These are phyloP conservation scores for Lagenaria siceraria DNA, from an alignment of 306 rosid genomes.

Conservation along the genomic window DNA sequence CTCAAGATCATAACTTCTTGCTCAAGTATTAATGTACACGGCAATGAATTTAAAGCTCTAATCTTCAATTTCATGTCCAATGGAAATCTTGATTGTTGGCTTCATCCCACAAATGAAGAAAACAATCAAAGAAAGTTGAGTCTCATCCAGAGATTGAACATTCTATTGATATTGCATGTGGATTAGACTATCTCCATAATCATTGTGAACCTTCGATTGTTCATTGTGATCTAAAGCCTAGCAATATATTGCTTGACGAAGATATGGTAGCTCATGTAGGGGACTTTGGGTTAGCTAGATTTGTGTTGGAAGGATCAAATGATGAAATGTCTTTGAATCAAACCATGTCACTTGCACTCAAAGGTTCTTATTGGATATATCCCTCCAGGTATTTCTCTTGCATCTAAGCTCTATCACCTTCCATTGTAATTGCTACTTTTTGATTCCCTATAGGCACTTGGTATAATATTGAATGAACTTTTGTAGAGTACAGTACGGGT, in stretches of 20 bases:
- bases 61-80: constrained; percentile 25
- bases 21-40: constrained; percentile 18
- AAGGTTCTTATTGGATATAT: constrained; percentile 25
- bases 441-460: neutral
- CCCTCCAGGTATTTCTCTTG: constrained; percentile 18
- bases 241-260: constrained; percentile 18
- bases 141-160: constrained; percentile 16
- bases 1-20: constrained; percentile 26
- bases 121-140: constrained; percentile 1
- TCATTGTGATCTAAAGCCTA: constrained; percentile 29
- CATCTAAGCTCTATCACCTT: neutral
- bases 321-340: neutral
- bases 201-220: constrained; percentile 16
- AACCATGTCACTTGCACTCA: neutral
- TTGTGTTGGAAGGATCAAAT: constrained; percentile 4
- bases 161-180: constrained; percentile 27
- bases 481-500: constrained; percentile 20
- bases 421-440: neutral
- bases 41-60: constrained; percentile 29
- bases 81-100: constrained; percentile 22
- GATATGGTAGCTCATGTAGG: constrained; percentile 22
- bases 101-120: constrained; percentile 5
- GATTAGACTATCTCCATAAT: constrained; percentile 23
- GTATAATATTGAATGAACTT: neutral
- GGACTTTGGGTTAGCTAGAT: constrained; percentile 22